Base-by-base conservation (phyloP, 108 stramenopile genomes). In the Cyclotella sp. region DNA sequence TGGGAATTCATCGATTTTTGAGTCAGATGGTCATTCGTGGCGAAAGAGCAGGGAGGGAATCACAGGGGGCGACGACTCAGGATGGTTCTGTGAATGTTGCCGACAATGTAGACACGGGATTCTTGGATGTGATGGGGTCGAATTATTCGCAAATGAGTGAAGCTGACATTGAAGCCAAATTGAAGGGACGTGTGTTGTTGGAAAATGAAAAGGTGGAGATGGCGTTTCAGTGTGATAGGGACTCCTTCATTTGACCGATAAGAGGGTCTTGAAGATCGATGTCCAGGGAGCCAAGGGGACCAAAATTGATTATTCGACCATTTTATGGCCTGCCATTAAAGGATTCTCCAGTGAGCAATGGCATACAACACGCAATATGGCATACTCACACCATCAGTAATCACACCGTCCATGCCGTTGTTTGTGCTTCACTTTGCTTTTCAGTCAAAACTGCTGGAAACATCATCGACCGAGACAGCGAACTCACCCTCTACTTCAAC, bases 391-490 rank as follows among this genome's bases (percentile, higher is more conserved):
- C 24, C 45, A 49, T 9, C 9, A 49, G 3, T n/a, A 49, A 1
- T n/a, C n/a, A n/a, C n/a, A n/a, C n/a, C n/a, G n/a, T n/a, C n/a
- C n/a, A n/a, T 66, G 64, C 9, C 21, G 3, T 26, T 47, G n/a
- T 47, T 40, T 26, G 29, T 18, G 29, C 63, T 63, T 55, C n/a
- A 62, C 13, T 6, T 28, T 13, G 39, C 58, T 47, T 1, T 39
- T 18, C 47, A 77, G 88, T 91, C 14, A 86, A 91, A 76, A 91
- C 89, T 18, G 89, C 91, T 30, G 91, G 91, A 3, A 86, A 83
- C 54, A 73, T 86, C 22, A 27, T 91, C 13, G 89, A 91, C 46
- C 47, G 87, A 13, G 89, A 91, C 47, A 86, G 75, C 12, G 87
- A 91, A 58, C 68, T 91, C 13, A 78, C 70, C 22, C 61, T 91